Conservation (phyloP, 2,329 filamentous ascomycete species). For the Phyllosticta citriasiana region DNA sequence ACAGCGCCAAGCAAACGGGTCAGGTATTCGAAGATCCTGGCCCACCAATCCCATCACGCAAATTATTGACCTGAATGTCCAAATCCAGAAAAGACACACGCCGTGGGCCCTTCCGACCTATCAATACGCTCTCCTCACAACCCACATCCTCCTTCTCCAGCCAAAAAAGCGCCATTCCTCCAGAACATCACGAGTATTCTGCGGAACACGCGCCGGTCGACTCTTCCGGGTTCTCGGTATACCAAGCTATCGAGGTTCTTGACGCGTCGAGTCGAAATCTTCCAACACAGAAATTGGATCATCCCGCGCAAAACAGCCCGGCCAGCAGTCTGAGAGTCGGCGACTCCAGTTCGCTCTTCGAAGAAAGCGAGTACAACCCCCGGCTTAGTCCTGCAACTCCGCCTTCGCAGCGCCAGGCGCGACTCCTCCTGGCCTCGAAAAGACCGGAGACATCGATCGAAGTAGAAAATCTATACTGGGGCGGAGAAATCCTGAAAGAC, state of each 20-base stretch:
- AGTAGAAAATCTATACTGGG: constrained; percentile 9
- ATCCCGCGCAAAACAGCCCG: neutral
- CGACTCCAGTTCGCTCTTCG: constrained; percentile 24
- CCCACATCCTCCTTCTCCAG: constrained; percentile 21
- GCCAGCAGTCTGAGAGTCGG: constrained; percentile 12
- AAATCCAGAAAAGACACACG: constrained; percentile 11
- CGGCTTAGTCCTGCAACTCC: neutral
- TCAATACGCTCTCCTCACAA: constrained; percentile 24
- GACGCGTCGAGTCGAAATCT: neutral
- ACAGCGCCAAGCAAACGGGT: constrained; percentile 3
- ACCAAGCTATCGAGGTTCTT: neutral
- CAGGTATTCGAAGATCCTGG: neutral
- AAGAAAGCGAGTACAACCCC: constrained; percentile 14
- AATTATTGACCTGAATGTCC: constrained; percentile 3
- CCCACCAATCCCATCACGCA: neutral
- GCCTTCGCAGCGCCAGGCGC: neutral
- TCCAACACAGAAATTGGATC: neutral
- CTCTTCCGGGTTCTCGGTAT: neutral
- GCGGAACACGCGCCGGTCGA: neutral
- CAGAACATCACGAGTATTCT: neutral
- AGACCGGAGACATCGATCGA: constrained; percentile 1
- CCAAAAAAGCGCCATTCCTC: neutral
- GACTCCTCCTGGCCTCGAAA: neutral
- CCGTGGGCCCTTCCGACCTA: constrained; percentile 22
- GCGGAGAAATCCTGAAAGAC: neutral